Conservation (phyloP, 2,329 filamentous ascomycete genomes). For the Paecilomyces sp. region DNA sequence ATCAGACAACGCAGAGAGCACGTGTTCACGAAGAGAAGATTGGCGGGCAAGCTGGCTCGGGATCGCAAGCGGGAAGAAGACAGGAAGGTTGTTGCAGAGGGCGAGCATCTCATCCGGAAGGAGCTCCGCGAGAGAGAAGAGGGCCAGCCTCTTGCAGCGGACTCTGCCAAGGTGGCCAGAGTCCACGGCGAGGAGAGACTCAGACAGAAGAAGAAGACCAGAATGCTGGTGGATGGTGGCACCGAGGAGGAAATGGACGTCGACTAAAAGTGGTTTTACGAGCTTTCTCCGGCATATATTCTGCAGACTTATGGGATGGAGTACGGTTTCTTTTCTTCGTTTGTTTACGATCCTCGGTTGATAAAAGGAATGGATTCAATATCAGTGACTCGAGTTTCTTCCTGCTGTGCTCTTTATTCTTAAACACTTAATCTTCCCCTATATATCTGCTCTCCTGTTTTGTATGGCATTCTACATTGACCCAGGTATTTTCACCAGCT, state of each 20-base stretch:
- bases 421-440: background rate
- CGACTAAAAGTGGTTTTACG: slow-evolving; percentile 26
- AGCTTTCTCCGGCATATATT: slow-evolving; percentile 9
- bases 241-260: slow-evolving; percentile 42
- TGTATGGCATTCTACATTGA: background rate
- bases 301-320: slow-evolving; percentile 13
- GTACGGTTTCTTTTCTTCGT: slow-evolving; percentile 13
- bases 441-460: background rate
- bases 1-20: slow-evolving; percentile 77
- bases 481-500: background rate
- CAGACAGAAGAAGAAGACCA: slow-evolving; percentile 38
- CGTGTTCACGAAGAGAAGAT: slow-evolving; percentile 87
- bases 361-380: slow-evolving; percentile 18
- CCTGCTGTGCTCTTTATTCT: background rate
- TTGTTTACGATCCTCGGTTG: slow-evolving; percentile 17
- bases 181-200: slow-evolving; percentile 35
- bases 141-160: slow-evolving; percentile 27
- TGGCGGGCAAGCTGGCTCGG: slow-evolving; percentile 71
- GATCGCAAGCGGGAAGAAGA: slow-evolving; percentile 72
- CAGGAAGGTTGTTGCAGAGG: slow-evolving; percentile 81
- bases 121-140: slow-evolving; percentile 54
- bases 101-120: slow-evolving; percentile 83
- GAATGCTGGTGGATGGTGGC: slow-evolving; percentile 37
- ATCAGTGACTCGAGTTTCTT: slow-evolving; percentile 3
- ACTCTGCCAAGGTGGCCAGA: slow-evolving; percentile 26